Evolutionary conservation across 2,329 filamentous ascomycete genomes (phyloP), one percentile per base, ranked within the genome.

Genomic region (Pyricularia sp.): DNA sequence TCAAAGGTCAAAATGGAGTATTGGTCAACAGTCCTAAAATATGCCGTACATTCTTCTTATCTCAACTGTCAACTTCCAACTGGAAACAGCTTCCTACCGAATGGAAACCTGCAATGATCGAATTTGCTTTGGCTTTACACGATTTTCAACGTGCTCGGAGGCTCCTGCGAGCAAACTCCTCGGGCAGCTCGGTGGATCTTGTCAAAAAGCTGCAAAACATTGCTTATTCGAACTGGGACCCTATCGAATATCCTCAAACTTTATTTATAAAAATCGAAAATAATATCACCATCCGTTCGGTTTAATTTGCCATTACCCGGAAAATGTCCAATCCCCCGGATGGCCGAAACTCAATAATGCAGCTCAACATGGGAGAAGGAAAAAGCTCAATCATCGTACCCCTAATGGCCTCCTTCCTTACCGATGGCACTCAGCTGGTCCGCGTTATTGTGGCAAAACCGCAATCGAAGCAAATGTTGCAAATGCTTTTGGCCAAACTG

Each of bases 311-410:
- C 1, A 84, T 91, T 62, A 83, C 87, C 0, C 60, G 65, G 0
- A 70, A 80, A 24, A 90, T 91, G 82, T 81, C 69, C 0, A 19
- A 19, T 12, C 79, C 80, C 0, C 69, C 70, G 0, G 70, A 70
- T 0, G 71, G 69, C 0, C 31, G 70, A 0, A 88, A 87, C 68
- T 72, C 79, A 0, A 80, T 86, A 0, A 81, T 89, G 76, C 86
- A 89, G 69, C 72, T 90, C 2, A 89, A 88, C 67, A 90, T 90
- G 87, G 88, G 88, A 0, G 82, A 88, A 69, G 88, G 87, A 0
- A 90, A 90, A 67, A 85, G 85, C 0, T 88, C 87, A 0, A 83
- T 89, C 1, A 90, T 92, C 62, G 78, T 88, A 0, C 88, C 87
- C 0, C 85, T 89, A 49, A 81, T 88, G 0, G 82, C 82, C 0